phyloP scores from a whole-genome alignment of 1,139 yeast genomes.

The Suhomyces panamericanus region DNA sequence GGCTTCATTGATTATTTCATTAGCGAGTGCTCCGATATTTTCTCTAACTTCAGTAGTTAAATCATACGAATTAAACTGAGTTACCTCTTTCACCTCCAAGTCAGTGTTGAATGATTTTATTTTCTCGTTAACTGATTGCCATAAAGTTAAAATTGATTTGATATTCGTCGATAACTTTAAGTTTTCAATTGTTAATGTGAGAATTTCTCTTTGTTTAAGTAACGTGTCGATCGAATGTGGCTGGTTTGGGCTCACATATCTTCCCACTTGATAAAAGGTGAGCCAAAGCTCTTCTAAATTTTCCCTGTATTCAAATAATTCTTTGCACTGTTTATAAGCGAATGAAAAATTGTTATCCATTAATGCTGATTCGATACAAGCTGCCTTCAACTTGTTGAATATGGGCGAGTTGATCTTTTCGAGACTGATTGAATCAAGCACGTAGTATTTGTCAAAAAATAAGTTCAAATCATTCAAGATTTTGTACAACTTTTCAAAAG shows the following conservation, averaged over 20 bases:
- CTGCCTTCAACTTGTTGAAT: constrained; percentile 42
- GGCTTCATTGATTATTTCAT: constrained; percentile 36
- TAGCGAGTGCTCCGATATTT: constrained; percentile 24
- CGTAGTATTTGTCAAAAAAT: constrained; percentile 24
- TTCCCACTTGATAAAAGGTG: constrained; percentile 63
- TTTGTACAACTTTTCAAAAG: constrained; percentile 44
- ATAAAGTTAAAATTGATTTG: constrained; percentile 36
- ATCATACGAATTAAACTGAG: not conserved
- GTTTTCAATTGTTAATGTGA: constrained; percentile 44
- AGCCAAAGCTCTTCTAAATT: constrained; percentile 51
- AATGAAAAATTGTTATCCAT: constrained; percentile 53
- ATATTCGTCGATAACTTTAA: constrained; percentile 27
- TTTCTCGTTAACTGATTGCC: constrained; percentile 33
- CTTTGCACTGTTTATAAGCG: constrained; percentile 44
- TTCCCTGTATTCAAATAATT: constrained; percentile 24
- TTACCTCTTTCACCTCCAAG: constrained; percentile 4
- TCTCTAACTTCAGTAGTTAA: constrained; percentile 9
- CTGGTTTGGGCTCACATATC: constrained; percentile 44
- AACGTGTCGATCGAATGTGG: constrained; percentile 23
- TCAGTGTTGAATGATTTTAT: constrained; percentile 23
- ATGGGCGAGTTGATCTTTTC: not conserved
- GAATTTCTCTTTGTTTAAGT: constrained; percentile 48
- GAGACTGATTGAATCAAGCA: not conserved
- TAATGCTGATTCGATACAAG: constrained; percentile 60
- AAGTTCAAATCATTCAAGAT: constrained; percentile 42